Evolutionary conservation across 192 early-diverging fungal species (phyloP).

Genomic region (Linnemannia elongata): DNA sequence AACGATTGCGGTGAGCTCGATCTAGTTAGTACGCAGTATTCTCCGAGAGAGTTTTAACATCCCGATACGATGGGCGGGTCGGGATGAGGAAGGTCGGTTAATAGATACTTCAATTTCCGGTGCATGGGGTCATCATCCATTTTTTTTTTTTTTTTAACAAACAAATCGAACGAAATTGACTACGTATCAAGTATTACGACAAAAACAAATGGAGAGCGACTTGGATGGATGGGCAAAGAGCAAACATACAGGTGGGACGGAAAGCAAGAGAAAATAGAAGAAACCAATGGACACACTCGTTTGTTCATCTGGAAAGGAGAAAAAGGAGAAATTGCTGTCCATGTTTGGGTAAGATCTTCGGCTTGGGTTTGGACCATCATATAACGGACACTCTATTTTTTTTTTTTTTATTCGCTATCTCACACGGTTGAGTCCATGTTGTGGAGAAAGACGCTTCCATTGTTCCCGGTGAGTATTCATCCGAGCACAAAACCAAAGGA

Average conservation of each 20-base stretch:
- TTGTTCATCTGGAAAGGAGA: background rate
- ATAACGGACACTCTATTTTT: background rate
- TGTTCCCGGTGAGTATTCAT: too few species aligned
- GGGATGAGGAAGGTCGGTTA: background rate
- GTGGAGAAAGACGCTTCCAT: too few species aligned
- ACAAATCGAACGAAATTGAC: too few species aligned
- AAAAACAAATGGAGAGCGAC: too few species aligned
- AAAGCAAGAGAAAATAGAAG: background rate
- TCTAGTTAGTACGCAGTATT: background rate
- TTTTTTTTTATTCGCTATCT: background rate
- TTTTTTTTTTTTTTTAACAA: too few species aligned
- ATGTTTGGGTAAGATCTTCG: background rate
- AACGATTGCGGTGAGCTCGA: background rate
- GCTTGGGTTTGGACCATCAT: background rate
- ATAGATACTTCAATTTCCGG: too few species aligned
- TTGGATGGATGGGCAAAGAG: background rate
- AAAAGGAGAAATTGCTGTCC: background rate
- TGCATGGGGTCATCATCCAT: too few species aligned
- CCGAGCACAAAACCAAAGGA: too few species aligned
- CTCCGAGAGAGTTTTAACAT: background rate
- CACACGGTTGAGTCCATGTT: background rate
- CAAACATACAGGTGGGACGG: background rate
- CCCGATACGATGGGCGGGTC: background rate
- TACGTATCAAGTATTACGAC: too few species aligned
- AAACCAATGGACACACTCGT: background rate